phyloP scores from a whole-genome alignment of 345 rosid genomes.

The Toxicodendron radicans region DNA sequence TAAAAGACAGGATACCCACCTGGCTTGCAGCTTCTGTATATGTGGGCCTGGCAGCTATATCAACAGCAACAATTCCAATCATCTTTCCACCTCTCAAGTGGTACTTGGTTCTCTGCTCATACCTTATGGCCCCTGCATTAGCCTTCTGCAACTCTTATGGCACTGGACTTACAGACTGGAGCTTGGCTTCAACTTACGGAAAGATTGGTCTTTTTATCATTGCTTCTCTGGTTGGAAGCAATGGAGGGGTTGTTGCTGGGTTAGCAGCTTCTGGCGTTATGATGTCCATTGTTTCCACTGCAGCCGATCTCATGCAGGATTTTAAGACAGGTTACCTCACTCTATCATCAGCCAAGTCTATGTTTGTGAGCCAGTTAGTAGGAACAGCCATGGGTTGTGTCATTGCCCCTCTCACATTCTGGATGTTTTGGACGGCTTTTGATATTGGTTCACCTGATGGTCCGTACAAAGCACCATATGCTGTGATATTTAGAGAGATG shows the following conservation, averaged over 20 bases:
- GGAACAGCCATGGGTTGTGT: constrained; percentile 96
- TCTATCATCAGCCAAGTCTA: constrained; percentile 82
- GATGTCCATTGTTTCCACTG: constrained; percentile 93
- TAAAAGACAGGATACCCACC: constrained; percentile 75
- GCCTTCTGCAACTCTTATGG: constrained; percentile 95
- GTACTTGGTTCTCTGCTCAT: constrained; percentile 81
- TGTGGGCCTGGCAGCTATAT: constrained; percentile 85
- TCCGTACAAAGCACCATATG: constrained; percentile 85
- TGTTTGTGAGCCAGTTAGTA: constrained; percentile 82
- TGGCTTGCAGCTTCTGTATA: constrained; percentile 85
- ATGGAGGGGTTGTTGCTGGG: constrained; percentile 90
- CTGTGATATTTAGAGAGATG: constrained; percentile 86
- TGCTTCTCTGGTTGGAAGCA: constrained; percentile 73
- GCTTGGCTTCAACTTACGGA: constrained; percentile 77
- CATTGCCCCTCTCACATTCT: constrained; percentile 85
- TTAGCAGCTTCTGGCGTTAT: constrained; percentile 84
- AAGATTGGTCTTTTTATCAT: constrained; percentile 88
- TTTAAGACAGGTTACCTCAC: constrained; percentile 91
- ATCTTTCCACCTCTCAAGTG: constrained; percentile 83
- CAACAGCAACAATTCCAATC: constrained; percentile 67
- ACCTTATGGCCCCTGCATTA: constrained; percentile 84
- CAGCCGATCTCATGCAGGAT: constrained; percentile 98
- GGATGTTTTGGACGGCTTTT: constrained; percentile 85
- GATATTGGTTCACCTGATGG: constrained; percentile 86
- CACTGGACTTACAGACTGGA: constrained; percentile 88